Percentiles rank a stretch among this genome's conserved stretches.
Evolutionary conservation across 305 asterid species (phyloP).

Genomic region (Fraxinus velutina): DNA sequence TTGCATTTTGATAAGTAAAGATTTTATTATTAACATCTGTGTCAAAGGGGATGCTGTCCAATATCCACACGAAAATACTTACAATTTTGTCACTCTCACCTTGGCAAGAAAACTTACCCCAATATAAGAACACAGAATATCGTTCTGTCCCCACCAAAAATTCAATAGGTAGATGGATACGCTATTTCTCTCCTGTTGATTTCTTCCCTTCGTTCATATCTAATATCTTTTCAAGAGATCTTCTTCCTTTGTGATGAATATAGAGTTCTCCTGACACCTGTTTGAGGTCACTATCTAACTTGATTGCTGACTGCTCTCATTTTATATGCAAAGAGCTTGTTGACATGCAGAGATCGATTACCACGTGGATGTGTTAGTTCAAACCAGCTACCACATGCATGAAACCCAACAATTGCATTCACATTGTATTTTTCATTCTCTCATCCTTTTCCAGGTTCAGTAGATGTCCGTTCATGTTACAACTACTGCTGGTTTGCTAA

Average conservation of each 20-base stretch:
- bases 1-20: not conserved
- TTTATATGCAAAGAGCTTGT: not conserved
- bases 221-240: not conserved
- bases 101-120: not conserved
- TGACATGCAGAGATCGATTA: not conserved
- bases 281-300: not conserved
- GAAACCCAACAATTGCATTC: slow-evolving; percentile 2
- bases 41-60: not conserved
- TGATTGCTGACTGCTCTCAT: not conserved
- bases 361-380: not conserved
- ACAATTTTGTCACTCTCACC: not conserved
- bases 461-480: slow-evolving; percentile 20
- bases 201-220: not conserved
- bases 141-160: not conserved
- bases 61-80: not conserved
- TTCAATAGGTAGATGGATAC: not conserved
- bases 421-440: slow-evolving; percentile 4
- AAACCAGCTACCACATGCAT: slow-evolving; percentile 1
- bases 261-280: not conserved
- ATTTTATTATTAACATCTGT: not conserved
- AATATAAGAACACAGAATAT: not conserved
- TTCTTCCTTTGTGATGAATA: not conserved
- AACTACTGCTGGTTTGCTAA: slow-evolving; percentile 21
- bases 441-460: slow-evolving; percentile 27
- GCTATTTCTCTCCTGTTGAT: not conserved